These are phyloP conservation scores for Phytophthora melonis DNA, from an alignment of 352 stramenopile genomes.

Conservation along the genomic window DNA sequence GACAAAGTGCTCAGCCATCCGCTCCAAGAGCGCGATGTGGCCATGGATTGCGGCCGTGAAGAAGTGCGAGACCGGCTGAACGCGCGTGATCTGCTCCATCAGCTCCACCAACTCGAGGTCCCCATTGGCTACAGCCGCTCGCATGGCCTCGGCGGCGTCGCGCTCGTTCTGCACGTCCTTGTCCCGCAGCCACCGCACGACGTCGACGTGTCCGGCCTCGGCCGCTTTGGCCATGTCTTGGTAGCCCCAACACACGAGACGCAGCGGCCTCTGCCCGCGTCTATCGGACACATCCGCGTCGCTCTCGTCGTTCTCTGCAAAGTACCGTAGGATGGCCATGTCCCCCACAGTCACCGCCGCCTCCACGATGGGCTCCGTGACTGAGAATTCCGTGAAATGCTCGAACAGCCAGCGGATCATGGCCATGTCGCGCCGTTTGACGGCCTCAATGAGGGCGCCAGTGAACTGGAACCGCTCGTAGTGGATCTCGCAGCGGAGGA, in stretches of 20 bases:
- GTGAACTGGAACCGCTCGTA: neutral
- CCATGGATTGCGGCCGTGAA: neutral
- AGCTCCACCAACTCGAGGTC: neutral
- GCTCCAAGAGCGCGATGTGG: neutral
- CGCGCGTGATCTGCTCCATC: neutral
- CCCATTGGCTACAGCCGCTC: neutral
- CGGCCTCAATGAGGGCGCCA: neutral
- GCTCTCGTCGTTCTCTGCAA: neutral
- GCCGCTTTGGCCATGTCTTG: conserved; percentile 2
- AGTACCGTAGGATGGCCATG: neutral
- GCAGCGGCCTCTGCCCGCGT: neutral
- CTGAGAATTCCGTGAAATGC: neutral
- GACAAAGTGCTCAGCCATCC: neutral
- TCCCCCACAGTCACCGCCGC: neutral
- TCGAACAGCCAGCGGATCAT: neutral
- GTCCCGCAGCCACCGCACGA: neutral
- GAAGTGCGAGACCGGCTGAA: neutral
- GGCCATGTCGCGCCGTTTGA: neutral
- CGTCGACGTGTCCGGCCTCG: neutral
- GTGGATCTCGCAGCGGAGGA: neutral
- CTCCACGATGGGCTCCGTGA: neutral
- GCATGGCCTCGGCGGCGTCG: neutral
- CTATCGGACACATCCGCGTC: too few relatives aligned
- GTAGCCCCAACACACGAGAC: neutral
- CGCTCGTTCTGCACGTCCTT: neutral